A percentile compares a stretch with the other conserved stretches of the same genome.
These are phyloP conservation scores for rapeseed (Brassica napus) DNA, from an alignment of 345 rosid species.

Conservation along the genomic window Da-Ae NC_063448.1:6828501-6829000, in stretches of 20 bases:
- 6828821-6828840: too few relatives aligned
- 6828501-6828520: slow-evolving; percentile 71
- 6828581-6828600: slow-evolving; percentile 59
- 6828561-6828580: slow-evolving; percentile 77
- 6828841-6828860: too few relatives aligned
- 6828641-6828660: slow-evolving; percentile 12
- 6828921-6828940: too few relatives aligned
- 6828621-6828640: not conserved
- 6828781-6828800: too few relatives aligned
- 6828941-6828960: too few relatives aligned
- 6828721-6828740: not conserved
- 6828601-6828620: slow-evolving; percentile 1
- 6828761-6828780: too few relatives aligned
- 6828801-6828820: too few relatives aligned
- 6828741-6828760: not conserved
- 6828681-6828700: slow-evolving; percentile 32
- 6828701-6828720: slow-evolving; percentile 17
- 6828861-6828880: too few relatives aligned
- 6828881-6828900: too few relatives aligned
- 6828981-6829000: too few relatives aligned
- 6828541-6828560: slow-evolving; percentile 85
- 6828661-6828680: not conserved
- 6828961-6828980: too few relatives aligned
- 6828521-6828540: slow-evolving; percentile 85
- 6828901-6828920: too few relatives aligned